phyloP scores from a whole-genome alignment of 75 land plant genomes.

The Selaginella tamariscina region DNA sequence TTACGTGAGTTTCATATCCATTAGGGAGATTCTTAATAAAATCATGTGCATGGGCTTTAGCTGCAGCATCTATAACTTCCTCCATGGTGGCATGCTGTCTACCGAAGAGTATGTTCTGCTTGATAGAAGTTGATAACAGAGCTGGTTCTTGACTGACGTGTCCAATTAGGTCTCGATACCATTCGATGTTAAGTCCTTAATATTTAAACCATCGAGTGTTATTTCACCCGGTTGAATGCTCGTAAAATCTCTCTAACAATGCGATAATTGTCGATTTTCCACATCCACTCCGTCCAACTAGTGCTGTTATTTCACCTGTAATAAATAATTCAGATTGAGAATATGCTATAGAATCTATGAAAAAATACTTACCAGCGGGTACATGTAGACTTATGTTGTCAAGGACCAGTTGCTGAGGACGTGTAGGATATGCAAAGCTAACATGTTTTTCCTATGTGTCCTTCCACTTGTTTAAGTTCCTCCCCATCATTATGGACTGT shows the following conservation, averaged over 20 bases:
- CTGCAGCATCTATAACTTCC: slow-evolving; percentile 45
- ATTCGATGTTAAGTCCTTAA: slow-evolving; percentile 17
- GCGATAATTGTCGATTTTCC: slow-evolving; percentile 26
- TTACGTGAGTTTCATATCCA: slow-evolving; percentile 69
- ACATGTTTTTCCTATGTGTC: slow-evolving; percentile 20
- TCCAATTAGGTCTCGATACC: slow-evolving; percentile 23
- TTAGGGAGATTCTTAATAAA: slow-evolving; percentile 68
- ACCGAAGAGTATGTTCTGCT: slow-evolving; percentile 20
- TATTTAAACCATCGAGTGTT: slow-evolving; percentile 22
- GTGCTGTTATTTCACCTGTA: slow-evolving; percentile 13
- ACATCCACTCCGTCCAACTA: slow-evolving; percentile 22
- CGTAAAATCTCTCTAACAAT: slow-evolving; percentile 28
- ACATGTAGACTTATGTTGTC: slow-evolving; percentile 17
- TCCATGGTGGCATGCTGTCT: slow-evolving; percentile 22
- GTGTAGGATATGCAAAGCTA: slow-evolving; percentile 24
- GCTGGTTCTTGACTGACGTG: slow-evolving; percentile 33
- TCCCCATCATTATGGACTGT: slow-evolving; percentile 12
- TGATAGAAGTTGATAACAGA: slow-evolving; percentile 20
- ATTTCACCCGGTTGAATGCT: slow-evolving; percentile 22
- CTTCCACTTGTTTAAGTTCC: slow-evolving; percentile 13
- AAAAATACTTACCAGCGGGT: slow-evolving; percentile 16
- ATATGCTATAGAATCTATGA: not conserved
- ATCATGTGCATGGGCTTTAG: slow-evolving; percentile 61
- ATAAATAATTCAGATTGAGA: not conserved
- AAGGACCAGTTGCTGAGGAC: slow-evolving; percentile 18